Base-by-base conservation (phyloP, 176 grass and related monocot species). In the Hyparrhenia diplandra region DNA sequence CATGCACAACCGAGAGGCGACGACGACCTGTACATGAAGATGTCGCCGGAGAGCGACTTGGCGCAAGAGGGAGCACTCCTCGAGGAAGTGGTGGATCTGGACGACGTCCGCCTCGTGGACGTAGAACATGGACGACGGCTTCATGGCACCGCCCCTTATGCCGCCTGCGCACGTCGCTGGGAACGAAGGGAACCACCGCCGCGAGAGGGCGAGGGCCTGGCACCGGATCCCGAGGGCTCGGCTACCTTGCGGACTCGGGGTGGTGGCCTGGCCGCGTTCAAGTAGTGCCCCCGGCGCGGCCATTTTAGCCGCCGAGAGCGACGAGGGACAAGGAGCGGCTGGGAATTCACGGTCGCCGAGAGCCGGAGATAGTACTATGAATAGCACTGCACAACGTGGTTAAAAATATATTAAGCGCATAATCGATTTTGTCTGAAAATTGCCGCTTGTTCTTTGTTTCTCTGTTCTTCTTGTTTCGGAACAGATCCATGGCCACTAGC, bases 1-100 rank as follows among this genome's bases (percentile, higher is more conserved):
- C n/a, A n/a, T n/a, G n/a, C n/a, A n/a, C n/a, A n/a, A n/a, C n/a
- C n/a, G n/a, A n/a, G n/a, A n/a, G n/a, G n/a, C n/a, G n/a, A n/a
- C n/a, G n/a, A 5, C 9, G 41, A 40, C 41, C 7, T 52, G 88
- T 90, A 90, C 88, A 90, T 90, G 79, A 90, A 90, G 88, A 90
- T 90, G 84, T 90, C 88, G 67, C 88, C 88, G 79, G 88, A 86
- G 60, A 90, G 88, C 1, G 74, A 52, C 79, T 90, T 90, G 74
- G 68, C 21, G 79, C 88, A 90, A n/a, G 79, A 90, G 88, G 32
- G 83, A 83, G 79, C 88, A 90, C 68, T 90, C 88, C 79, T 86
- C 79, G 68, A 90, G 84, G 84, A 83, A 90, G 68, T 86, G 84
- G 84, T 90, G 88, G 83, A 49, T 21, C 1, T 74, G 79, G 67